Evolutionary conservation across 371 early-diverging fungal genomes (phyloP).

Genomic region (Sporodiniella umbellata): DNA sequence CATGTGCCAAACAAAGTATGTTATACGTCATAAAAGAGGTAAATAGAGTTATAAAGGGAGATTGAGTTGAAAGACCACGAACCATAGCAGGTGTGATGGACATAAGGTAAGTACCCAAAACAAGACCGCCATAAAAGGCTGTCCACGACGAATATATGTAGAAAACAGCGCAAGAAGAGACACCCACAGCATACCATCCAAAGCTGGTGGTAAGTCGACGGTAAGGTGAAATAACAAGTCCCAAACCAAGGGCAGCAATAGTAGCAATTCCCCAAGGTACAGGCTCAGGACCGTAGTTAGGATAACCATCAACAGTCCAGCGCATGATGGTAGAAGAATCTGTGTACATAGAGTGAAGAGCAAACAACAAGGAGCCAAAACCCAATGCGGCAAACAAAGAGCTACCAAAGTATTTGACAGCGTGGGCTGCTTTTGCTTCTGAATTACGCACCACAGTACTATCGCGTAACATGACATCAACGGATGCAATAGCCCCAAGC

Average conservation of each 20-base stretch:
- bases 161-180: conserved; percentile 51
- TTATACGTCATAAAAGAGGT: conserved; percentile 64
- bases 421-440: background rate
- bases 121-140: conserved; percentile 65
- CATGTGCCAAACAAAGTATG: conserved; percentile 66
- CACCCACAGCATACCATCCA: conserved; percentile 59
- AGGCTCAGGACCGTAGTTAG: conserved; percentile 71
- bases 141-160: conserved; percentile 60
- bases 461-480: conserved; percentile 53
- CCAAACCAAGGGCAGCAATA: conserved; percentile 55
- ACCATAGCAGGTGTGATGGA: conserved; percentile 62
- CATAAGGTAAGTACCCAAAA: conserved; percentile 59
- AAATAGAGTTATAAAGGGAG: conserved; percentile 67
- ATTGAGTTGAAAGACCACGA: conserved; percentile 53
- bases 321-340: conserved; percentile 75
- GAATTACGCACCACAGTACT: conserved; percentile 2
- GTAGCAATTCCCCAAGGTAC: conserved; percentile 74
- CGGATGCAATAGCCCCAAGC: conserved; percentile 56
- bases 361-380: conserved; percentile 67
- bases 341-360: conserved; percentile 70
- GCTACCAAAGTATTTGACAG: conserved; percentile 15
- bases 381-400: conserved; percentile 59
- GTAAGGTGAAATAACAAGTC: conserved; percentile 54
- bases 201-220: conserved; percentile 56
- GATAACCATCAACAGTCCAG: conserved; percentile 77